phyloP scores from a whole-genome alignment of 306 rosid species.

The Argentina anserina region DNA sequence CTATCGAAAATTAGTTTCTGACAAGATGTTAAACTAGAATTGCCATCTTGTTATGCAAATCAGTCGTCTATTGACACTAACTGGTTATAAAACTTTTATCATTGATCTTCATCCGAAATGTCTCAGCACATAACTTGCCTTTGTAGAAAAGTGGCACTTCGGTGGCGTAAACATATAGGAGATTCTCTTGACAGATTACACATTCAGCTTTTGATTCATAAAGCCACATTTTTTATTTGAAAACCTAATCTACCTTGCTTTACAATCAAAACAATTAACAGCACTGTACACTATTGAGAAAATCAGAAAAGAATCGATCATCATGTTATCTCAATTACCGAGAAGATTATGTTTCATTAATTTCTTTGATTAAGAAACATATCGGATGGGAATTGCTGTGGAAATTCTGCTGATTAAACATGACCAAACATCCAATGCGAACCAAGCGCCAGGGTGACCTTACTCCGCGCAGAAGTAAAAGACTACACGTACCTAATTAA shows the following conservation, averaged over 20 bases:
- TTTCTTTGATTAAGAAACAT: background rate
- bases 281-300: background rate
- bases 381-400: background rate
- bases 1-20: background rate
- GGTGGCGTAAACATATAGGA: background rate
- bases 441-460: background rate
- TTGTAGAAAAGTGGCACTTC: constrained; percentile 10
- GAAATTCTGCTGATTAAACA: background rate
- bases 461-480: background rate
- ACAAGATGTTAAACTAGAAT: background rate
- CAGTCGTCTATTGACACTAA: no score
- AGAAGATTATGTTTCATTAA: background rate
- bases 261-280: background rate
- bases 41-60: constrained; percentile 1
- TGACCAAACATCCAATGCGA: background rate
- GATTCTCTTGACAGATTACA: constrained; percentile 5
- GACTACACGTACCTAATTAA: background rate
- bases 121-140: background rate
- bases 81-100: background rate
- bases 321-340: background rate
- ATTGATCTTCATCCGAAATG: background rate
- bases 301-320: background rate
- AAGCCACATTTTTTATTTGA: background rate
- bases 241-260: background rate
- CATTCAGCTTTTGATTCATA: background rate